These are phyloP conservation scores for Geranium incanum DNA, from an alignment of 441 rosid genomes.

Conservation along the genomic window DNA sequence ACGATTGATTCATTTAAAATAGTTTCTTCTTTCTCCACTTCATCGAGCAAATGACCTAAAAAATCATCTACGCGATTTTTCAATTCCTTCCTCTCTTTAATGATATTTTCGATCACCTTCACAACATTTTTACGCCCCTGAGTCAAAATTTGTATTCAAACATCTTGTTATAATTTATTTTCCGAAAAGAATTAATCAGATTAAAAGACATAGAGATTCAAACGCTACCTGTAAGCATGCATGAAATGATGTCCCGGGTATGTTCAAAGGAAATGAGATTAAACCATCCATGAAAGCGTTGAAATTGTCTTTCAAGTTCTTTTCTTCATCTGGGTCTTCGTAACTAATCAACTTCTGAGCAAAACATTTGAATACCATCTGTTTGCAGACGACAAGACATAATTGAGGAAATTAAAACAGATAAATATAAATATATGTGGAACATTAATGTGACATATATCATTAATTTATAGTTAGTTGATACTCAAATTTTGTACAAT, in stretches of 20 bases:
- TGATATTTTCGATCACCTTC: conserved; percentile 17
- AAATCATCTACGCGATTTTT: conserved; percentile 17
- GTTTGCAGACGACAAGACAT: background rate
- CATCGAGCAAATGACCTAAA: conserved; percentile 26
- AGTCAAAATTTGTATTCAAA: background rate
- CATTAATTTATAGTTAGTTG: too few species aligned
- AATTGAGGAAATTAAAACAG: too few species aligned
- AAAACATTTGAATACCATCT: conserved; percentile 19
- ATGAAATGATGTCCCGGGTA: conserved; percentile 19
- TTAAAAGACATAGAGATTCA: background rate
- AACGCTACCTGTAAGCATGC: conserved; percentile 13
- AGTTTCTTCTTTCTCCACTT: conserved; percentile 25
- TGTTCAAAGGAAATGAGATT: conserved; percentile 15
- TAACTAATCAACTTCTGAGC: conserved; percentile 13
- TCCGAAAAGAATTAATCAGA: too few species aligned
- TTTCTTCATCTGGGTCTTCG: background rate
- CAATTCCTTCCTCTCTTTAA: conserved; percentile 21
- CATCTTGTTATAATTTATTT: too few species aligned
- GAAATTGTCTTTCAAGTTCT: conserved; percentile 7
- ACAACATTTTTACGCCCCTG: conserved; percentile 24
- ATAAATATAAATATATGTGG: too few species aligned
- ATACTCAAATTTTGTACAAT: too few species aligned
- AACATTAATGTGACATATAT: too few species aligned
- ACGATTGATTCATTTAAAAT: conserved; percentile 18
- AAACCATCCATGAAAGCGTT: conserved; percentile 17